Percentiles rank a stretch among this genome's conserved stretches.
Conservation (phyloP, 2,329 filamentous ascomycete species). For the Nemania diffusa region DNA sequence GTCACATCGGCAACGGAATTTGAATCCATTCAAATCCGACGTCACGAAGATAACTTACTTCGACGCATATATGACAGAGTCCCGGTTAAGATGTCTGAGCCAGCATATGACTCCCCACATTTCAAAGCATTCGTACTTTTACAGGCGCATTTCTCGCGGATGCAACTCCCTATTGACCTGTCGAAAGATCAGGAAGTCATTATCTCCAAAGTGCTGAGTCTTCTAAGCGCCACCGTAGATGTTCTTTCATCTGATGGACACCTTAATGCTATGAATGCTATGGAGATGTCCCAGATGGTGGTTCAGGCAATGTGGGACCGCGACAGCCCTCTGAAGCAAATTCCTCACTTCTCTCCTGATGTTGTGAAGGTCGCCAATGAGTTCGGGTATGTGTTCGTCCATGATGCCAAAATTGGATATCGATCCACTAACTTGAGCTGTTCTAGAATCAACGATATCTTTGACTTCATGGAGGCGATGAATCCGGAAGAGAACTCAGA, state of each 20-base stretch:
- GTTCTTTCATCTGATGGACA: conserved; percentile 95
- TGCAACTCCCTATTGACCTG: conserved; percentile 95
- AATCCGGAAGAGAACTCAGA: conserved; percentile 91
- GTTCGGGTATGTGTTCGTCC: conserved; percentile 68
- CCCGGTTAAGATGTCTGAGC: conserved; percentile 93
- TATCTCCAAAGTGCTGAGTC: conserved; percentile 82
- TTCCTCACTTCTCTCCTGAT: conserved; percentile 89
- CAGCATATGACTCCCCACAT: conserved; percentile 89
- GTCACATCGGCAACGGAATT: conserved; percentile 97
- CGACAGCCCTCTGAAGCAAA: conserved; percentile 95
- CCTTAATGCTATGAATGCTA: conserved; percentile 96
- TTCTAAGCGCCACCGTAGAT: conserved; percentile 92
- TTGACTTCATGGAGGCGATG: conserved; percentile 99
- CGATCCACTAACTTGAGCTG: conserved; percentile 38
- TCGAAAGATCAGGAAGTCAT: conserved; percentile 95
- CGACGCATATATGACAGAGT: conserved; percentile 93
- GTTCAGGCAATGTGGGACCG: conserved; percentile 99
- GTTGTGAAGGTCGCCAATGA: conserved; percentile 85
- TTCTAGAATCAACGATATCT: conserved; percentile 85
- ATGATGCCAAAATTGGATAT: neutral
- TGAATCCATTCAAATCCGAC: conserved; percentile 90
- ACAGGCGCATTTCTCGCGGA: conserved; percentile 95
- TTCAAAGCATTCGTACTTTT: conserved; percentile 98
- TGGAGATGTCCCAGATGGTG: conserved; percentile 99
- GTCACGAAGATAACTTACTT: conserved; percentile 89